Percentiles rank a stretch among this genome's conserved stretches.
Evolutionary conservation across 2,329 filamentous ascomycete species (phyloP).

Genomic region (Lecanicillium sp.): DNA sequence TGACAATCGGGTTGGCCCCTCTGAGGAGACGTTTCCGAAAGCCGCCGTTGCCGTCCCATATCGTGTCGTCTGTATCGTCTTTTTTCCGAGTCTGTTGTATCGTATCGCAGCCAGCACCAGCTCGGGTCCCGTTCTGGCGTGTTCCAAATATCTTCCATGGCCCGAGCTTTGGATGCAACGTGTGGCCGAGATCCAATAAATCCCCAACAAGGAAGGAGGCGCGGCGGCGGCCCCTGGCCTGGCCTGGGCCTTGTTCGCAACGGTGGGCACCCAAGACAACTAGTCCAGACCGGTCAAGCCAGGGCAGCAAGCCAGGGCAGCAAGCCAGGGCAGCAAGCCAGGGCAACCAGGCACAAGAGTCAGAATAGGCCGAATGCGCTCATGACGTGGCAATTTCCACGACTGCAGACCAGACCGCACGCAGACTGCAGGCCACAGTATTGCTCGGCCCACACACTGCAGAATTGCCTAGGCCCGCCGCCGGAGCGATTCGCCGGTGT

Average conservation of each 20-base stretch:
- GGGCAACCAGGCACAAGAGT: too few relatives aligned
- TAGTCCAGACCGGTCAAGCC: not conserved
- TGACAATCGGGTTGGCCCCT: too few relatives aligned
- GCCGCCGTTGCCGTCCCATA: too few relatives aligned
- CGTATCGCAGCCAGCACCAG: too few relatives aligned
- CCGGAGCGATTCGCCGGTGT: not conserved
- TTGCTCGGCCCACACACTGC: too few relatives aligned
- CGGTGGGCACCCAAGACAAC: too few relatives aligned
- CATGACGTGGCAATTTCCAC: constrained; percentile 7
- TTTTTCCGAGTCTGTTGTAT: too few relatives aligned
- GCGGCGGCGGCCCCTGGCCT: not conserved
- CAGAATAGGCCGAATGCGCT: not conserved
- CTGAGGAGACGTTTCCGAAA: too few relatives aligned
- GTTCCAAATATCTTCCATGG: constrained; percentile 11
- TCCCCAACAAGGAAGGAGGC: not conserved
- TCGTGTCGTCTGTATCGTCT: too few relatives aligned
- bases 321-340: not conserved
- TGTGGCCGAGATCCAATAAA: not conserved
- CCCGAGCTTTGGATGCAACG: constrained; percentile 10
- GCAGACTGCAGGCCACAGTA: too few relatives aligned
- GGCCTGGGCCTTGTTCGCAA: too few relatives aligned
- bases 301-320: not conserved
- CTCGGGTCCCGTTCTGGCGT: not conserved
- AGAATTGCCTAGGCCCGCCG: not conserved
- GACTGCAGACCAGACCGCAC: not conserved